Percentiles rank a stretch among this genome's conserved stretches.
Evolutionary conservation across 805 yeast genomes (phyloP).

Genomic region (Ogataea minuta): DNA sequence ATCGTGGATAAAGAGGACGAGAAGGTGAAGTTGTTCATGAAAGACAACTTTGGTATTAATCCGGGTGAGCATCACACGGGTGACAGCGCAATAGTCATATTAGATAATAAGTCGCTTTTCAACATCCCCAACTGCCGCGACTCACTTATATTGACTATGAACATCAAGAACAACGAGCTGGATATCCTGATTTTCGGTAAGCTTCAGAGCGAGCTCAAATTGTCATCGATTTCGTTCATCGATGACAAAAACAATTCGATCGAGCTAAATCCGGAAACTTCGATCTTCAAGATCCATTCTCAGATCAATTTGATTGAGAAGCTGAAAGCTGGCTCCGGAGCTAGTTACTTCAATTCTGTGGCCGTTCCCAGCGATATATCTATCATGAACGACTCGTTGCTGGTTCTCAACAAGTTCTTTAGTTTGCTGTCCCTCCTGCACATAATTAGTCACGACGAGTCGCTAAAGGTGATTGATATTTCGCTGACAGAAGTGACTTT

Average conservation of each 20-base stretch:
- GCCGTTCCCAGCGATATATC: conserved; percentile 13
- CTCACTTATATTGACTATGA: conserved; percentile 33
- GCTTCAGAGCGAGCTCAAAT: conserved; percentile 24
- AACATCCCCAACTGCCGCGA: conserved; percentile 37
- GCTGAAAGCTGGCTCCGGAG: conserved; percentile 16
- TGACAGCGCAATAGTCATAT: conserved; percentile 32
- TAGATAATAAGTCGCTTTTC: conserved; percentile 37
- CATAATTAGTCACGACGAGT: conserved; percentile 28
- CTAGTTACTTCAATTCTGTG: conserved; percentile 4
- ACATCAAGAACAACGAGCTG: conserved; percentile 27
- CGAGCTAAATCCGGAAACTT: conserved; percentile 23
- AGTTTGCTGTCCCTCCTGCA: conserved; percentile 30
- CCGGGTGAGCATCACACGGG: conserved; percentile 22
- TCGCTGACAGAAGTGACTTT: conserved; percentile 30
- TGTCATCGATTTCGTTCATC: conserved; percentile 27
- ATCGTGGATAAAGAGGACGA: conserved; percentile 26
- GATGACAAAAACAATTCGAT: conserved; percentile 27
- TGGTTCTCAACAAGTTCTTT: conserved; percentile 30
- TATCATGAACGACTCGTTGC: conserved; percentile 25
- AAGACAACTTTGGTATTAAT: conserved; percentile 29
- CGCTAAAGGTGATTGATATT: conserved; percentile 28
- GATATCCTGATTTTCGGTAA: conserved; percentile 37
- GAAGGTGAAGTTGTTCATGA: conserved; percentile 21
- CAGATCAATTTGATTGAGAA: conserved; percentile 26
- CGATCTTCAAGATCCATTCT: conserved; percentile 32